phyloP scores from a whole-genome alignment of 176 grass and related monocot genomes.

The Eremochloa ophiuroides region DNA sequence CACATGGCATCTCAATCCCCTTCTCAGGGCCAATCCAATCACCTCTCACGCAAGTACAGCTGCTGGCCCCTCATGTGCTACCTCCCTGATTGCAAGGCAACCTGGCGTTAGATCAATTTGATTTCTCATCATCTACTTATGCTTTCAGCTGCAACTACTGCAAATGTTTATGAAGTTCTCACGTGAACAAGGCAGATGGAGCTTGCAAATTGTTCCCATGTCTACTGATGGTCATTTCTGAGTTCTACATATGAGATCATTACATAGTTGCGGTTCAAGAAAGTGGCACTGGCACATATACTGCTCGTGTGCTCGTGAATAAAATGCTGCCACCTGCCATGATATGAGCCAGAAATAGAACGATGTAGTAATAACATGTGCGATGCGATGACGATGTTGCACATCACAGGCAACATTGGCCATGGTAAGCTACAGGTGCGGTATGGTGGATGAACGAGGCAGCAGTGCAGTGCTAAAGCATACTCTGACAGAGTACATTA shows the following conservation, averaged over 20 bases:
- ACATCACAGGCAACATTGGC: not conserved
- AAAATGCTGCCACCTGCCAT: too few species aligned
- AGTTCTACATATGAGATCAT: not conserved
- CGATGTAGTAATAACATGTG: not conserved
- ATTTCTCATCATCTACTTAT: too few species aligned
- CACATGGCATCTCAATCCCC: conserved; percentile 30
- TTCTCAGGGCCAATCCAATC: conserved; percentile 22
- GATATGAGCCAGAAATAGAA: too few species aligned
- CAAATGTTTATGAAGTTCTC: not conserved
- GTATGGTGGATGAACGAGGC: not conserved
- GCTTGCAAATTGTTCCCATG: not conserved
- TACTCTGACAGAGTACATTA: not conserved
- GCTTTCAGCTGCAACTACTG: not conserved
- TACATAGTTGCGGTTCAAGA: not conserved
- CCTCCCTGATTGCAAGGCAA: not conserved
- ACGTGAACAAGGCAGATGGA: not conserved
- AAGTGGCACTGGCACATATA: not conserved
- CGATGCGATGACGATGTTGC: not conserved
- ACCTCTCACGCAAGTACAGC: conserved; percentile 9
- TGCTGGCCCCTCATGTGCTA: too few species aligned
- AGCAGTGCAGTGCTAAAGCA: not conserved
- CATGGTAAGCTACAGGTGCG: not conserved
- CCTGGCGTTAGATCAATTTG: not conserved
- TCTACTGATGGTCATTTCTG: not conserved
- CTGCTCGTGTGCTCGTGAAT: too few species aligned